These are phyloP conservation scores for Globisporangium nagaii DNA, from an alignment of 352 stramenopile species.

Conservation along the genomic window DNA sequence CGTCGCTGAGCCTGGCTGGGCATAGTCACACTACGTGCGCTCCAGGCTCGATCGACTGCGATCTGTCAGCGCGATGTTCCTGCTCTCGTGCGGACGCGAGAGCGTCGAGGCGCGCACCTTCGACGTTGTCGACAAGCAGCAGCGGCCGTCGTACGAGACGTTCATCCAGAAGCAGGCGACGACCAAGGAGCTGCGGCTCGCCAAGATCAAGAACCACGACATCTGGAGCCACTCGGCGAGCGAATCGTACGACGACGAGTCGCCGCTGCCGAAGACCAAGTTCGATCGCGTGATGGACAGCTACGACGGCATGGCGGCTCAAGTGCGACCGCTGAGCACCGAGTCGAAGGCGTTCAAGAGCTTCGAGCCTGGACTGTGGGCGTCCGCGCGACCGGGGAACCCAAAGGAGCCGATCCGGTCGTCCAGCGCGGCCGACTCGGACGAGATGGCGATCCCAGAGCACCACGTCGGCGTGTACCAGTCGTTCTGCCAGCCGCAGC, in stretches of 20 bases:
- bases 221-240: constrained; percentile 16
- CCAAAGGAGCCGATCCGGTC: background rate
- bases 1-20: no score
- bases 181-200: constrained; percentile 6
- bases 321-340: constrained; percentile 9
- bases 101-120: constrained; percentile 15
- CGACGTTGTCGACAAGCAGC: background rate
- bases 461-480: constrained; percentile 60
- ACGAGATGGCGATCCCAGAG: constrained; percentile 69
- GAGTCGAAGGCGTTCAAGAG: background rate
- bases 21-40: no score
- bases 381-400: constrained; percentile 11
- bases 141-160: constrained; percentile 15
- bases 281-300: constrained; percentile 19
- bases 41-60: no score
- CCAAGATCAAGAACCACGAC: constrained; percentile 11
- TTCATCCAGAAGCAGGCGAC: constrained; percentile 10
- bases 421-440: constrained; percentile 8
- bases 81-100: constrained; percentile 27
- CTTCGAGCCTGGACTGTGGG: constrained; percentile 14
- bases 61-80: constrained; percentile 20
- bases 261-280: background rate
- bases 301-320: constrained; percentile 29
- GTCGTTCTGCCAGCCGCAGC: constrained; percentile 53
- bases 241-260: constrained; percentile 12